These are phyloP conservation scores for Talaromyces sp. DNA, from an alignment of 2,329 filamentous ascomycete genomes.

Conservation along the genomic window DNA sequence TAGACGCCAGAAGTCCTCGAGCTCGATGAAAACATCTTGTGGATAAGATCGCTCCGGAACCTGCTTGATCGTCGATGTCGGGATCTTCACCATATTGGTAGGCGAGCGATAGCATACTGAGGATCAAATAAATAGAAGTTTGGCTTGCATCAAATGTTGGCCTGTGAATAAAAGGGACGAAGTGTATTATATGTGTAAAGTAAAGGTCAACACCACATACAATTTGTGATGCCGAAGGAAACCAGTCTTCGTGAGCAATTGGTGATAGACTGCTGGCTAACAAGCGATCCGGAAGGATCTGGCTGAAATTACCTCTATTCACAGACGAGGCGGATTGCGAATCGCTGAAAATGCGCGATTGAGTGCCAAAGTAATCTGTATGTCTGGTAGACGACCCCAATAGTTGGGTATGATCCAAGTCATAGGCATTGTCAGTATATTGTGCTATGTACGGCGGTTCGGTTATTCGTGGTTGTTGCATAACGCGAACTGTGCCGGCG, in stretches of 20 bases:
- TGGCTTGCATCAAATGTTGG: conserved; percentile 36
- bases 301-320: not conserved
- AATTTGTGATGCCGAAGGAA: conserved; percentile 34
- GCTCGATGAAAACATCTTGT: conserved; percentile 36
- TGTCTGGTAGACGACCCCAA: not conserved
- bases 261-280: conserved; percentile 3
- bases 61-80: conserved; percentile 28
- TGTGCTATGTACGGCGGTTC: not conserved
- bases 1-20: conserved; percentile 27
- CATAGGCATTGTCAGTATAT: not conserved
- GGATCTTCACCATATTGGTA: conserved; percentile 44
- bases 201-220: conserved; percentile 36
- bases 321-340: not conserved
- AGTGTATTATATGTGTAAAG: conserved; percentile 39
- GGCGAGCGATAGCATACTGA: conserved; percentile 41
- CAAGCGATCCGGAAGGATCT: not conserved
- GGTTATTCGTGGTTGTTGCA: not conserved
- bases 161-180: conserved; percentile 41
- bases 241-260: conserved; percentile 32
- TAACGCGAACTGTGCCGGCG: not conserved
- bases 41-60: conserved; percentile 33
- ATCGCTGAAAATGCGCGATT: not conserved
- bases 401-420: not conserved
- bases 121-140: conserved; percentile 29
- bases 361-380: not conserved